Evolutionary conservation across 495 filamentous ascomycete species (phyloP).

Genomic region (Cercophora samala): DNA sequence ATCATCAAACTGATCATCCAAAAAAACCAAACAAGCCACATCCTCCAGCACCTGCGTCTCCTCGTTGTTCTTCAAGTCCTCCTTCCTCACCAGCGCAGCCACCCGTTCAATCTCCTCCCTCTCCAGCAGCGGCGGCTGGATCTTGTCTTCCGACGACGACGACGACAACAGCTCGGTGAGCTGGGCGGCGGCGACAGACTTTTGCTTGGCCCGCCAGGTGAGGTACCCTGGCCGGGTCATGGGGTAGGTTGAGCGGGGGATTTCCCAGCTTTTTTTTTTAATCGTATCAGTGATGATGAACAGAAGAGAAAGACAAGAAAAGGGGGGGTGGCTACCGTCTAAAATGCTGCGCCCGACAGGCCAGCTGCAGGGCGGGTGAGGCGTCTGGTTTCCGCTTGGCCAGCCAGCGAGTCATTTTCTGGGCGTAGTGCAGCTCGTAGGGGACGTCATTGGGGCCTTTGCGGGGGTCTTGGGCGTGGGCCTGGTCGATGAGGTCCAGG

Average conservation of each 20-base stretch:
- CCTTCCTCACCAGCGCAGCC: slow-evolving; percentile 61
- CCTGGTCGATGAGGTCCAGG: slow-evolving; percentile 64
- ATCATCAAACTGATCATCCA: slow-evolving; percentile 77
- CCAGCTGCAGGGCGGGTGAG: slow-evolving; percentile 62
- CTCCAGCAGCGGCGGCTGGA: slow-evolving; percentile 36
- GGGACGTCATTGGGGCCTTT: slow-evolving; percentile 45
- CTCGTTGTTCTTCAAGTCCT: slow-evolving; percentile 56
- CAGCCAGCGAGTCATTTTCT: slow-evolving; percentile 72
- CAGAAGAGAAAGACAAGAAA: too few relatives aligned
- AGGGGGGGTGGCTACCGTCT: slow-evolving; percentile 31
- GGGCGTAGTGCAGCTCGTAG: slow-evolving; percentile 77
- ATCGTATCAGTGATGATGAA: background rate
- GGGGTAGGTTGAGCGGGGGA: slow-evolving; percentile 66
- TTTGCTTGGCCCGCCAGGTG: slow-evolving; percentile 68
- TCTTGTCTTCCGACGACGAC: too few relatives aligned
- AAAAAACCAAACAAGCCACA: slow-evolving; percentile 79
- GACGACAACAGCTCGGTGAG: slow-evolving; percentile 53
- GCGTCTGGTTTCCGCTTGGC: slow-evolving; percentile 51
- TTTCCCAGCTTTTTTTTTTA: slow-evolving; percentile 63
- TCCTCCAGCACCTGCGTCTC: slow-evolving; percentile 76
- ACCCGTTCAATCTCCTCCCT: slow-evolving; percentile 48
- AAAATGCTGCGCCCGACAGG: slow-evolving; percentile 79
- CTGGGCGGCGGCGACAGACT: slow-evolving; percentile 64
- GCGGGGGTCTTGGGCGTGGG: slow-evolving; percentile 66
- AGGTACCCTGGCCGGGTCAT: slow-evolving; percentile 69